phyloP scores from a whole-genome alignment of 768 basidiomycete species.

The Steccherinum ochraceum region DNA sequence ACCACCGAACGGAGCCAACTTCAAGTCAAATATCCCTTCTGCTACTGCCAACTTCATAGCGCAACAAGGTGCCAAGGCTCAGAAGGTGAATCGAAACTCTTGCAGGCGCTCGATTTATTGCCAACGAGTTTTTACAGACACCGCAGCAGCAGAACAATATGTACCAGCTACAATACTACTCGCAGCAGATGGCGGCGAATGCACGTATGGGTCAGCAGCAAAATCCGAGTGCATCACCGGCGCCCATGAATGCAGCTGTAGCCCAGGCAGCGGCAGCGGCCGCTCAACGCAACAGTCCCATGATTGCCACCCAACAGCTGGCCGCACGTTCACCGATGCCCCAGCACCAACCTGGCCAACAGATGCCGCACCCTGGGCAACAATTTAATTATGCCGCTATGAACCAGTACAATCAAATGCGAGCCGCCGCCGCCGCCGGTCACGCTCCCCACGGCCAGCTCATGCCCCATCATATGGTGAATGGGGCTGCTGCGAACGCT shows the following conservation, averaged over 20 bases:
- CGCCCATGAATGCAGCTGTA: not conserved
- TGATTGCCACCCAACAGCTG: constrained; percentile 12
- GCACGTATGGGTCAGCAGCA: not conserved
- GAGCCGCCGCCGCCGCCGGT: not conserved
- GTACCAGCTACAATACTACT: too few relatives aligned
- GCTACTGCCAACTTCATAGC: not conserved
- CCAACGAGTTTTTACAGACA: too few relatives aligned
- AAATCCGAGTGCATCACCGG: not conserved
- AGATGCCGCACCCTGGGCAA: constrained; percentile 1
- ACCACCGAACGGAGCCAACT: constrained; percentile 13
- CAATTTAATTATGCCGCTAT: constrained; percentile 1
- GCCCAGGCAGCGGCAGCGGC: constrained; percentile 7
- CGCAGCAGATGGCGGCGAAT: too few relatives aligned
- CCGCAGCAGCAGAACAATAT: too few relatives aligned
- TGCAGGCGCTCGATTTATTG: constrained; percentile 1
- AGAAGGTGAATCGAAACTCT: not conserved
- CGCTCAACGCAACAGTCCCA: constrained; percentile 13
- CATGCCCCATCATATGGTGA: not conserved
- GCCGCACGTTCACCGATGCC: constrained; percentile 19
- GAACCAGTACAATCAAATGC: constrained; percentile 1
- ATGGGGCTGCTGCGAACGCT: not conserved
- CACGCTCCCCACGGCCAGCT: not conserved
- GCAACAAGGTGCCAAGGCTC: not conserved
- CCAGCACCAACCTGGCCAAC: constrained; percentile 15
- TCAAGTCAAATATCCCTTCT: constrained; percentile 4